Conservation (phyloP, 768 basidiomycete genomes). For the Suillus sp. region DNA sequence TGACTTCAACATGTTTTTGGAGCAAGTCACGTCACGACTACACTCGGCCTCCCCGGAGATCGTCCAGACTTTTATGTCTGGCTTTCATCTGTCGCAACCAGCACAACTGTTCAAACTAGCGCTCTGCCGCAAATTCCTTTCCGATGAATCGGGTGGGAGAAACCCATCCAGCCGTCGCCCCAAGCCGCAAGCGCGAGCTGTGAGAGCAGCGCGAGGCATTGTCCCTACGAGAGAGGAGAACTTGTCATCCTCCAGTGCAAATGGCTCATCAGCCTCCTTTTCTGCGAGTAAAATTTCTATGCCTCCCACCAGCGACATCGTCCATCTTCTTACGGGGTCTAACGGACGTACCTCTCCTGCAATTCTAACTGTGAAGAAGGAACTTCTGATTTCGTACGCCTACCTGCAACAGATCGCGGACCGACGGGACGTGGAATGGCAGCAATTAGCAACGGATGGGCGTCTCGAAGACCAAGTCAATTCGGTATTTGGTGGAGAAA, state of each 20-base stretch:
- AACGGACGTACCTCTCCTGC: constrained; percentile 19
- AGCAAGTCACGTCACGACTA: constrained; percentile 39
- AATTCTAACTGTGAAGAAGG: constrained; percentile 37
- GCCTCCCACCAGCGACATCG: constrained; percentile 14
- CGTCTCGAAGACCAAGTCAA: constrained; percentile 29
- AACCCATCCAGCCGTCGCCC: constrained; percentile 30
- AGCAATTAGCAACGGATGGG: constrained; percentile 27
- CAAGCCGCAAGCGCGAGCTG: constrained; percentile 35
- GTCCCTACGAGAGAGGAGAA: constrained; percentile 1
- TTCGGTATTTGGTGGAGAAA: constrained; percentile 26
- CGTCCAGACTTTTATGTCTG: constrained; percentile 38
- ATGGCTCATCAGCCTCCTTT: constrained; percentile 20
- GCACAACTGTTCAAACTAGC: constrained; percentile 44
- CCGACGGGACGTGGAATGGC: constrained; percentile 40
- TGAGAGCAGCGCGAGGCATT: constrained; percentile 19
- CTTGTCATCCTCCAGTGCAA: neutral
- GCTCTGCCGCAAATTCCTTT: constrained; percentile 44
- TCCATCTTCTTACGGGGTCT: constrained; percentile 33
- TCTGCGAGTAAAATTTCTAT: constrained; percentile 31
- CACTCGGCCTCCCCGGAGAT: constrained; percentile 32
- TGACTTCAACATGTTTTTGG: constrained; percentile 39
- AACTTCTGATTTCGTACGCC: constrained; percentile 42
- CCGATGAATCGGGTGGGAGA: constrained; percentile 22
- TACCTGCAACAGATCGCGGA: constrained; percentile 32
- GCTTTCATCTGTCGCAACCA: constrained; percentile 38